phyloP scores from a whole-genome alignment of 2,329 filamentous ascomycete genomes.

The Hymenotorrendiella dingleyae region DNA sequence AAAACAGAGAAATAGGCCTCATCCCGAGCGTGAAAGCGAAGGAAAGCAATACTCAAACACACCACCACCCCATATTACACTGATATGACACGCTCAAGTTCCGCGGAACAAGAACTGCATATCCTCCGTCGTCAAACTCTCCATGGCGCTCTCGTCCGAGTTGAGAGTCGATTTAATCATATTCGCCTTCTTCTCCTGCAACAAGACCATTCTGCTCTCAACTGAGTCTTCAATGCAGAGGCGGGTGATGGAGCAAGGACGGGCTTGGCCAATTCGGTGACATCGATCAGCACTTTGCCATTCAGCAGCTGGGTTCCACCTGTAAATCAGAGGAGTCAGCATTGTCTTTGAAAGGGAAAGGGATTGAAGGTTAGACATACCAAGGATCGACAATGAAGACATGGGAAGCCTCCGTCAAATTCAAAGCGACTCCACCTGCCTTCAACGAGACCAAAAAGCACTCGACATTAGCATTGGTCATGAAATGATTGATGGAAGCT shows the following conservation, averaged over 20 bases:
- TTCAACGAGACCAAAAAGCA: constrained; percentile 95
- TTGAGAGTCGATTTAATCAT: constrained; percentile 98
- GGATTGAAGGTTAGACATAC: too few relatives aligned
- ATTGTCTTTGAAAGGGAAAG: too few relatives aligned
- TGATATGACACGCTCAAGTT: constrained; percentile 33
- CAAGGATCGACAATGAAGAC: constrained; percentile 98
- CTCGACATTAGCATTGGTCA: constrained; percentile 89
- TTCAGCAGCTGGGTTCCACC: constrained; percentile 99
- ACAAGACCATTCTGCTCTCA: constrained; percentile 87
- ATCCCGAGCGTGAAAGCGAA: too few relatives aligned
- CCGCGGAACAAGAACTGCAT: constrained; percentile 96
- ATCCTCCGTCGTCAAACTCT: constrained; percentile 83
- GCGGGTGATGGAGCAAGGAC: constrained; percentile 89
- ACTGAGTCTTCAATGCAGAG: constrained; percentile 96
- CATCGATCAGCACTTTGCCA: constrained; percentile 95
- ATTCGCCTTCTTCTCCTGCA: constrained; percentile 97
- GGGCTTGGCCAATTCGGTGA: constrained; percentile 91
- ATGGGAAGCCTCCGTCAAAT: constrained; percentile 87
- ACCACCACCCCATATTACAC: too few relatives aligned
- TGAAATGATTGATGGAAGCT: constrained; percentile 91
- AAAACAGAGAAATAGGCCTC: too few relatives aligned
- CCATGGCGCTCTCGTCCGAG: constrained; percentile 83
- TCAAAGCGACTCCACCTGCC: constrained; percentile 90
- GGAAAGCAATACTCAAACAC: too few relatives aligned
- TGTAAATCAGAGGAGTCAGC: too few relatives aligned